phyloP scores from a whole-genome alignment of 768 basidiomycete genomes.

The Favolaschia claudopus region DNA sequence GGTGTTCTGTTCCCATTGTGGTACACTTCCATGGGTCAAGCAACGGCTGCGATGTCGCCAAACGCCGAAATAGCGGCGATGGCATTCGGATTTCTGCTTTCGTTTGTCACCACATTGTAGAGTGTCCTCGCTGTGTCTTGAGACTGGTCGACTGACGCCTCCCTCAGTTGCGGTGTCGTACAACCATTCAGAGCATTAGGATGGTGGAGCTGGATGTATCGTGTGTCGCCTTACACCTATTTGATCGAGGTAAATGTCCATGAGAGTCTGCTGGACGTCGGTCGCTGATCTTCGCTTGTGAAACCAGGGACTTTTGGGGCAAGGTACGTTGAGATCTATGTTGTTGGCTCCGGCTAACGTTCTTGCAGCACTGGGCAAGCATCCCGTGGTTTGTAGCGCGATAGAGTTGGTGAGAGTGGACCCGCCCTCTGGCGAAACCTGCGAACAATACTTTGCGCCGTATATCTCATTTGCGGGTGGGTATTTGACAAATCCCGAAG shows the following conservation, averaged over 20 bases:
- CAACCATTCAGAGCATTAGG: conserved; percentile 68
- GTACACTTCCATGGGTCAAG: conserved; percentile 66
- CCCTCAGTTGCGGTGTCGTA: conserved; percentile 70
- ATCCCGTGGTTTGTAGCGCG: conserved; percentile 59
- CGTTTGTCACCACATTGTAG: conserved; percentile 68
- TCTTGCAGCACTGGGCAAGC: conserved; percentile 54
- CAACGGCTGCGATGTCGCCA: conserved; percentile 66
- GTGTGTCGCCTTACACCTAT: conserved; percentile 50
- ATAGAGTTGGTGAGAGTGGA: conserved; percentile 66
- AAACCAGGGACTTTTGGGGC: conserved; percentile 53
- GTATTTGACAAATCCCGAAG: conserved; percentile 62
- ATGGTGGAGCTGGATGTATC: conserved; percentile 79
- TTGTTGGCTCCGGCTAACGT: conserved; percentile 38
- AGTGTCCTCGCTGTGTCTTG: conserved; percentile 26
- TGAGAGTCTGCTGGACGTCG: too few species aligned
- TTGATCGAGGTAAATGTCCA: too few species aligned
- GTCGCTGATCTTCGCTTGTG: too few species aligned
- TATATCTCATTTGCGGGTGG: conserved; percentile 63
- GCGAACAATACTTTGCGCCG: conserved; percentile 54
- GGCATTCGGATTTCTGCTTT: conserved; percentile 62
- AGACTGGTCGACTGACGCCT: background rate
- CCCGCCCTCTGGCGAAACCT: conserved; percentile 65
- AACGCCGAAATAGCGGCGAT: conserved; percentile 65
- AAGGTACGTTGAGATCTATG: conserved; percentile 47
- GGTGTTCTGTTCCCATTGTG: conserved; percentile 65